A percentile compares a stretch with the other conserved stretches of the same genome.
phyloP scores from a whole-genome alignment of 441 rosid species.

The Arabidopsis hybrid region DNA sequence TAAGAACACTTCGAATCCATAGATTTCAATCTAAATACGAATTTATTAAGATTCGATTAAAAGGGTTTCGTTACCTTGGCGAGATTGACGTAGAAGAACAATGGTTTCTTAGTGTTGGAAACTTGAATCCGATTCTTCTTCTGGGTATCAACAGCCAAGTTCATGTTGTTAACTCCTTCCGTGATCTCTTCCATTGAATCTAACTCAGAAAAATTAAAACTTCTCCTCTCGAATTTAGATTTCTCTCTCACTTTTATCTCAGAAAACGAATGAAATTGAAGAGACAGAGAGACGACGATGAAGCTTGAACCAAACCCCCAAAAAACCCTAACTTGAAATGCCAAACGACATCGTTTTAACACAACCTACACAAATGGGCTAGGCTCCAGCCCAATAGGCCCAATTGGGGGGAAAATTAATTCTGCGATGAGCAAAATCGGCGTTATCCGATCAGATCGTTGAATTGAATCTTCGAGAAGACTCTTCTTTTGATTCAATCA shows the following conservation, averaged over 20 bases:
- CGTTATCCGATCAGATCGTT: conserved; percentile 40
- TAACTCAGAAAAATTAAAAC: conserved; percentile 4
- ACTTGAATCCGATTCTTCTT: conserved; percentile 95
- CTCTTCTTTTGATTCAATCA: neutral
- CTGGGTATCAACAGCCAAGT: conserved; percentile 51
- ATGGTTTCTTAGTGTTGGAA: conserved; percentile 91
- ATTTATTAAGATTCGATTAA: neutral
- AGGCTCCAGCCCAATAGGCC: neutral
- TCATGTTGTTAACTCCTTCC: conserved; percentile 71
- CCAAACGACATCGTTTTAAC: conserved; percentile 26
- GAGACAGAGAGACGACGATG: conserved; percentile 28
- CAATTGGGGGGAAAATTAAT: neutral
- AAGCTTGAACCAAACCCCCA: conserved; percentile 41
- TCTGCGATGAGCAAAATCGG: conserved; percentile 11
- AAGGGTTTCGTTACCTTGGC: conserved; percentile 62
- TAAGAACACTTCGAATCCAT: neutral
- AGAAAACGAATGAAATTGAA: conserved; percentile 32
- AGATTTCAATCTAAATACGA: neutral
- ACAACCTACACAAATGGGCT: neutral
- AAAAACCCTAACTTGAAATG: conserved; percentile 40
- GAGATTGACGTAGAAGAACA: conserved; percentile 94
- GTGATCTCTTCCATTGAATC: conserved; percentile 73
- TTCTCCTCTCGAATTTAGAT: neutral
- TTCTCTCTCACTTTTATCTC: conserved; percentile 20
- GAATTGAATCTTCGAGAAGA: conserved; percentile 17